These are phyloP conservation scores for Colletotrichum zoysiae DNA, from an alignment of 2,329 filamentous ascomycete genomes.

Conservation along the genomic window DNA sequence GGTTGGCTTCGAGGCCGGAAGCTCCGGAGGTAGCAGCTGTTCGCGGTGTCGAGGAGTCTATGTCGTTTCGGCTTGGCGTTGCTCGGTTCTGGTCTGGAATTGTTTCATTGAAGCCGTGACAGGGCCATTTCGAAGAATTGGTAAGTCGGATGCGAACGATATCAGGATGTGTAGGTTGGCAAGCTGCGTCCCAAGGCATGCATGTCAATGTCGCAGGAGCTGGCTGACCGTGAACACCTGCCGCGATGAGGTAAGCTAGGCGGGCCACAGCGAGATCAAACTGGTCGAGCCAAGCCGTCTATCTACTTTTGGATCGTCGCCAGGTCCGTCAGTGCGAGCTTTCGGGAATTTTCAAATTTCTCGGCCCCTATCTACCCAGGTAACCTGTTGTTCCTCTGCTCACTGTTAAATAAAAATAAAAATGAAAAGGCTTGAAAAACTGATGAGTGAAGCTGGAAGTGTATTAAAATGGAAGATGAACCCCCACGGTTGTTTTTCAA, in stretches of 20 bases:
- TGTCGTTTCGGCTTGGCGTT: not conserved
- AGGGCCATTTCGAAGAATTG: conserved; percentile 26
- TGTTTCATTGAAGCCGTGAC: conserved; percentile 3
- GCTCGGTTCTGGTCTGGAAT: conserved; percentile 1
- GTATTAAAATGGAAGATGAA: not conserved
- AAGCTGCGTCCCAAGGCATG: conserved; percentile 16
- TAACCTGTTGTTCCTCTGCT: not conserved
- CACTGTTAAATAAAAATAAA: not conserved
- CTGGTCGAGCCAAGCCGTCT: conserved; percentile 22
- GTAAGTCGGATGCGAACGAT: not conserved
- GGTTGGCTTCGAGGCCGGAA: conserved; percentile 19
- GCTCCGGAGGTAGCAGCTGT: conserved; percentile 24
- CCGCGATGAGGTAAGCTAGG: conserved; percentile 40
- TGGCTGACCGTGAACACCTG: conserved; percentile 28
- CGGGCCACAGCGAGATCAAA: conserved; percentile 24
- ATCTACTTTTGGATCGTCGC: conserved; percentile 24
- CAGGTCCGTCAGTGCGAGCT: conserved; percentile 20
- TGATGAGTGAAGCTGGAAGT: not conserved
- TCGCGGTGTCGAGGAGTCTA: conserved; percentile 23
- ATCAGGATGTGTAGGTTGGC: conserved; percentile 2
- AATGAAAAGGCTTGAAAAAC: not conserved
- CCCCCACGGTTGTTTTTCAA: not conserved
- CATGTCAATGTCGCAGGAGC: conserved; percentile 22
- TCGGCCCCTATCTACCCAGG: not conserved
- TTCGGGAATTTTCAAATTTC: not conserved